Conservation (phyloP, 164 flowering plant species). For the Protea cynaroides region DNA sequence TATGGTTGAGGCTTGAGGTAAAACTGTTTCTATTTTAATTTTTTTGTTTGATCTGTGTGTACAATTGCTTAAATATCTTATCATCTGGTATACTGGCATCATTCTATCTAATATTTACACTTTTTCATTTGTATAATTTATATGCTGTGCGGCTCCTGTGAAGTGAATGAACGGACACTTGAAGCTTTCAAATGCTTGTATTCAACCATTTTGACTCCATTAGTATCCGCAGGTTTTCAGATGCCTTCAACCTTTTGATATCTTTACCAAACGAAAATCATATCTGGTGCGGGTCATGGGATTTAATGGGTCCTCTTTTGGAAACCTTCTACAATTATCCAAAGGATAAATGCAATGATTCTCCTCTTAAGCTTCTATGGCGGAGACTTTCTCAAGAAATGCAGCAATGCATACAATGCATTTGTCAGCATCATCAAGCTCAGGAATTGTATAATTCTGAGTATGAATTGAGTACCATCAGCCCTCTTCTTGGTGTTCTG, state of each 20-base stretch:
- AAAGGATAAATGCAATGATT: constrained; percentile 47
- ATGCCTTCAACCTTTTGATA: constrained; percentile 61
- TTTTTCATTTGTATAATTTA: neutral
- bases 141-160: too few species aligned
- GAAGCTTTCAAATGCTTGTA: neutral
- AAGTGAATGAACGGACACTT: too few species aligned
- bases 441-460: constrained; percentile 59
- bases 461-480: constrained; percentile 53
- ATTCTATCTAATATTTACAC: neutral
- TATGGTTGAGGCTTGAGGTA: too few species aligned
- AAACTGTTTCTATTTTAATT: neutral
- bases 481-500: constrained; percentile 70
- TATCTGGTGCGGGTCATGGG: constrained; percentile 83
- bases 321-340: constrained; percentile 78
- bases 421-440: constrained; percentile 85
- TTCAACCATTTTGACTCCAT: neutral
- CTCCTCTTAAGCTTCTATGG: constrained; percentile 77
- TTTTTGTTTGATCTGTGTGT: neutral
- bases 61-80: neutral
- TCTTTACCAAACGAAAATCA: constrained; percentile 52
- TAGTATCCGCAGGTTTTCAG: constrained; percentile 63
- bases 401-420: constrained; percentile 69
- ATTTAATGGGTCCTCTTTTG: constrained; percentile 79
- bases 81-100: neutral
- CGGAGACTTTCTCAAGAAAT: constrained; percentile 68